These are phyloP conservation scores for Colletotrichum theobromicola DNA, from an alignment of 2,329 filamentous ascomycete genomes.

Conservation along the genomic window DNA sequence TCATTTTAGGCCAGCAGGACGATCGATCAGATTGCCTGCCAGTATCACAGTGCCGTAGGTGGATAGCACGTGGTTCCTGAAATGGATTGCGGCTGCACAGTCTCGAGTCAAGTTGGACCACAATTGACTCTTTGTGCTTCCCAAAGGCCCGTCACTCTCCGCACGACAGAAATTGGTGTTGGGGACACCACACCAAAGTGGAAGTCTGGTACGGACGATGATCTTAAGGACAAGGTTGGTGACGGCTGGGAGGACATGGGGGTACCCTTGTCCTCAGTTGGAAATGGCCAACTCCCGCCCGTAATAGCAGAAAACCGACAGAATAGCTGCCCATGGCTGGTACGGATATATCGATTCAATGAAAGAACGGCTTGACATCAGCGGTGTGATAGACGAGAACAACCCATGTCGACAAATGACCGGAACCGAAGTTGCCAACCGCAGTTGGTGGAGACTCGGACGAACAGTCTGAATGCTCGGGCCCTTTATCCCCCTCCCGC, in stretches of 20 bases:
- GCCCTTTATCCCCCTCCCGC: neutral
- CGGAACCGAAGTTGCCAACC: slow-evolving; percentile 16
- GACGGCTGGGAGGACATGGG: neutral
- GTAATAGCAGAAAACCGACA: neutral
- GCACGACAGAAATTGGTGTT: neutral
- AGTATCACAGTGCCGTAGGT: neutral
- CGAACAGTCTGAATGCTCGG: neutral
- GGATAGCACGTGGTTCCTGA: neutral
- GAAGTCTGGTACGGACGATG: slow-evolving; percentile 5
- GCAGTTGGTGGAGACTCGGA: neutral
- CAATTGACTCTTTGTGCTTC: neutral
- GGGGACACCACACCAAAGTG: neutral
- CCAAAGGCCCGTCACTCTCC: neutral
- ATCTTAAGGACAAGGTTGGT: slow-evolving; percentile 8
- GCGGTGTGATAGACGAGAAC: slow-evolving; percentile 1
- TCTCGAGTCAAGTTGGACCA: slow-evolving; percentile 14
- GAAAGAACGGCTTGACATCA: neutral
- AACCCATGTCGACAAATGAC: slow-evolving; percentile 4
- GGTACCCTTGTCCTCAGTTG: neutral
- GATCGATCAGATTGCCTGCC: neutral
- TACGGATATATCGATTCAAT: neutral
- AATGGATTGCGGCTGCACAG: neutral
- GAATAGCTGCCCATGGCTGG: neutral
- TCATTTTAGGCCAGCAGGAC: neutral
- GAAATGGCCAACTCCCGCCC: neutral